Evolutionary conservation across 23 red algal species (phyloP).

Genomic region (Gracilaria gracilis): DNA sequence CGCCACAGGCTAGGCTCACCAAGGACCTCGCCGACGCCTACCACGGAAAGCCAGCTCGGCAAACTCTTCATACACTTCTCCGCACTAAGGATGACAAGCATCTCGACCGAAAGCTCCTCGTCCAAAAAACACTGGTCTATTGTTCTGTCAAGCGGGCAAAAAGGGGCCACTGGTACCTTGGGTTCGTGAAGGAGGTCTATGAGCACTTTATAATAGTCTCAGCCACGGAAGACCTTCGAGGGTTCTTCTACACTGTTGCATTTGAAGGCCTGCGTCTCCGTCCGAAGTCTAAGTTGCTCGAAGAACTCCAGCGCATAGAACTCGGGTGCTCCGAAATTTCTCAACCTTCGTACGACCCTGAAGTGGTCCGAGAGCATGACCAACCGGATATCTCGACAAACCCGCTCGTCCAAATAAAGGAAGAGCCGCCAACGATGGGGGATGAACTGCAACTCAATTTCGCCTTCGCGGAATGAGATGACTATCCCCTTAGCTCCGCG

Average conservation of each 20-base stretch:
- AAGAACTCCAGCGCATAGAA: neutral
- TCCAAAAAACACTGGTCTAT: neutral
- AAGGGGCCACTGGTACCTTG: conserved; percentile 17
- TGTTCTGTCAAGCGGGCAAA: neutral
- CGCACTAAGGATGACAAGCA: neutral
- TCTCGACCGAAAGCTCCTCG: neutral
- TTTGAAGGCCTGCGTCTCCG: neutral
- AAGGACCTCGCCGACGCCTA: neutral
- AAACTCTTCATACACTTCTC: neutral
- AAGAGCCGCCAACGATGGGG: no score
- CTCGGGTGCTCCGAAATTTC: neutral
- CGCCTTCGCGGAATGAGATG: no score
- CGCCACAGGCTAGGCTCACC: neutral
- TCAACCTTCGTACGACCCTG: no score
- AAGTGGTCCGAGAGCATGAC: neutral
- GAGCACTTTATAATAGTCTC: neutral
- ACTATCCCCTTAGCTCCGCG: no score
- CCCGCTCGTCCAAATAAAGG: no score
- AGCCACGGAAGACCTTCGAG: neutral
- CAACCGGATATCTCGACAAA: neutral
- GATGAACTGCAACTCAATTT: no score
- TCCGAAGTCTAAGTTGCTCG: neutral
- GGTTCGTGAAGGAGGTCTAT: conserved; percentile 1
- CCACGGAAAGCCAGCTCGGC: neutral
- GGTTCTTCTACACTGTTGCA: neutral